Conservation (phyloP, 176 grass and related monocot genomes). For the Ensete ventricosum region DNA sequence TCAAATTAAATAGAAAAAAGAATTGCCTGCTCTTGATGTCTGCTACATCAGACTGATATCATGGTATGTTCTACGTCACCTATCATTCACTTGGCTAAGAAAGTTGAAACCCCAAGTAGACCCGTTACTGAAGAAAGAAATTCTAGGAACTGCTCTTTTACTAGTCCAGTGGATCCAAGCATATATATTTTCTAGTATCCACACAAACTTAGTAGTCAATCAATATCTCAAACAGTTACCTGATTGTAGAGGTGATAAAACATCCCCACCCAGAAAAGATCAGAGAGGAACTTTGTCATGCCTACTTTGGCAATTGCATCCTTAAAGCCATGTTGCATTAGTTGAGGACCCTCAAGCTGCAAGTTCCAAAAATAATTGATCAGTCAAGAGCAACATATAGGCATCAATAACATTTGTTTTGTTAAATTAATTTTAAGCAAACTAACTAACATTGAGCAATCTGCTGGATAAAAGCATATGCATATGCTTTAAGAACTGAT, state of each 20-base stretch:
- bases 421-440: neutral
- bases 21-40: too few species aligned
- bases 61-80: too few species aligned
- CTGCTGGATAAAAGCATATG: too few species aligned
- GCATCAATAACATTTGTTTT: neutral
- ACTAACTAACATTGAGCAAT: neutral
- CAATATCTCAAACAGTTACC: conserved; percentile 37
- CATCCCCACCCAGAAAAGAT: conserved; percentile 87
- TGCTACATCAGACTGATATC: too few species aligned
- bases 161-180: too few species aligned
- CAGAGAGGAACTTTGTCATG: conserved; percentile 56
- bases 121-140: neutral
- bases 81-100: neutral
- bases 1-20: too few species aligned
- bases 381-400: neutral
- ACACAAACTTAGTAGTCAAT: neutral
- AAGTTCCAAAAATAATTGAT: conserved; percentile 16
- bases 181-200: neutral
- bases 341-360: conserved; percentile 80
- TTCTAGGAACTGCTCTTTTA: too few species aligned
- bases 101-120: neutral
- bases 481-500: too few species aligned
- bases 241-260: conserved; percentile 99
- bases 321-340: conserved; percentile 67
- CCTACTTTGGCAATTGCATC: conserved; percentile 91